These are phyloP conservation scores for Anthracocystis setariae DNA, from an alignment of 1,284 basidiomycete species.

Conservation along the genomic window DNA sequence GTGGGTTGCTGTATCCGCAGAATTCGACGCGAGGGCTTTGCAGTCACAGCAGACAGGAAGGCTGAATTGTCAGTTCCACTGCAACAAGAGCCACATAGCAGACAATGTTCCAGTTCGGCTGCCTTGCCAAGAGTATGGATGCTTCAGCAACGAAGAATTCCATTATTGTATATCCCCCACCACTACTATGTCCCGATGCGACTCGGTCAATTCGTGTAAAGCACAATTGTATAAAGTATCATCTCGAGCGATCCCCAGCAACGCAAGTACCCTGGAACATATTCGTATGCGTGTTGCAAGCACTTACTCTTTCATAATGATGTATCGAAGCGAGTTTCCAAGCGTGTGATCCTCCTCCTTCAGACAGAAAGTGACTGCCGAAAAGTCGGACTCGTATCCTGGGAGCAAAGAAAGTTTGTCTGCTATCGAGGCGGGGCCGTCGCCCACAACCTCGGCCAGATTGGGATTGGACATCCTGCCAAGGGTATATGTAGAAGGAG, in stretches of 20 bases:
- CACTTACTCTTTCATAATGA: constrained; percentile 97
- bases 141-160: constrained; percentile 69
- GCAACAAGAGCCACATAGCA: not conserved
- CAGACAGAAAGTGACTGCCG: constrained; percentile 90
- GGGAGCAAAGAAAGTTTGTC: constrained; percentile 68
- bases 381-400: constrained; percentile 82
- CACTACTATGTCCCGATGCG: constrained; percentile 51
- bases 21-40: constrained; percentile 97
- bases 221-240: constrained; percentile 48
- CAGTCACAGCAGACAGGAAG: not conserved
- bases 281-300: too few species aligned
- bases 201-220: constrained; percentile 51
- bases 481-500: not conserved
- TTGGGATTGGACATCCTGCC: constrained; percentile 48
- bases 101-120: constrained; percentile 1
- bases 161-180: constrained; percentile 63
- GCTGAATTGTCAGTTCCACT: constrained; percentile 9
- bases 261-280: too few species aligned
- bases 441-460: constrained; percentile 51
- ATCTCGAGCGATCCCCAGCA: constrained; percentile 32
- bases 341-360: constrained; percentile 94
- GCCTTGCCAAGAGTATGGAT: constrained; percentile 18
- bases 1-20: constrained; percentile 95
- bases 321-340: constrained; percentile 93
- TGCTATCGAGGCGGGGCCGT: constrained; percentile 41